Evolutionary conservation across 148 eudicot genomes (phyloP), one percentile per base, ranked within the genome.

Genomic region (Spergularia marina): DNA sequence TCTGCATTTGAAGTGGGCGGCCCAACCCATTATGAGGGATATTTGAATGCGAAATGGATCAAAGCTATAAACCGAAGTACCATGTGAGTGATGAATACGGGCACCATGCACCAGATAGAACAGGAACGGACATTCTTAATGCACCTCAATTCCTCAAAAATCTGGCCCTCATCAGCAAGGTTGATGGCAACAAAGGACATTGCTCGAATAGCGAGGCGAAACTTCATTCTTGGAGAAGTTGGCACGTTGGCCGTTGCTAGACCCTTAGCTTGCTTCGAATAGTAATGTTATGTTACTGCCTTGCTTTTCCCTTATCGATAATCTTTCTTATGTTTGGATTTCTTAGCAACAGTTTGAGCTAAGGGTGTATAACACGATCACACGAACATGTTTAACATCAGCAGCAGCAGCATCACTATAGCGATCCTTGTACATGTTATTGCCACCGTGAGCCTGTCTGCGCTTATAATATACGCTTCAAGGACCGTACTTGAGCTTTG

Each of bases 1-100:
- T 10, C 82, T 86, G 83, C 83, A 86, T 77, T 74, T 86, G 79
- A 86, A 83, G 72, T 86, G 89, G 86, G 56, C 83, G 9, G 74
- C 86, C 2, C 86, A 83, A 30, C 83, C 86, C 0, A 81, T 86
- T 17, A 63, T 77, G 70, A 81, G 83, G 74, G 83, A 81, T 59
- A 51, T 59, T 18, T 44, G 56, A 59, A 44, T 40, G 2, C 47
- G 51, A 20, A 59, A 52, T 65, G 14, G 14, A 41, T 49, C 7
- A 51, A 68, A 63, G 76, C 67, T 59, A n/a, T 20, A 39, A 53
- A 20, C 17, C 23, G 21, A 68, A 5, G 65, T 63, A 30, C 14
- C 17, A n/a, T 40, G 60, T 7, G 15, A 75, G 51, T 53, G 13
- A 44, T 25, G 10, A 65, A 53, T 75, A 44, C 49, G 7, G 10